Base-by-base conservation (phyloP, 2,329 filamentous ascomycete species). In the Penicillium vulpinum region DNA sequence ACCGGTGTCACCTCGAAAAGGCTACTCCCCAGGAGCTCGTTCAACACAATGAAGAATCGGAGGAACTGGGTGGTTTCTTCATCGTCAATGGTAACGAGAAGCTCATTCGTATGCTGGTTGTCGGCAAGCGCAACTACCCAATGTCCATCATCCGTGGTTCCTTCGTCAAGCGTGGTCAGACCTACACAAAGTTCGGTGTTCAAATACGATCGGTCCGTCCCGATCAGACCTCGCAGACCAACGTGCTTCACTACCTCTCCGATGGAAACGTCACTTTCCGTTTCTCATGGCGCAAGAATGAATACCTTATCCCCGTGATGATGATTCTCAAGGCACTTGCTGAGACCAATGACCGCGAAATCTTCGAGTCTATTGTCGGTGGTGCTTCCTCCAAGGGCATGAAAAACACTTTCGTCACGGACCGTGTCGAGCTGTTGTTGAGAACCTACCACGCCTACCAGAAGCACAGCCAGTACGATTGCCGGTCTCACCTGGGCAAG, bases 31-130 rank as follows among this genome's bases (percentile, higher is more conserved):
- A 88, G 11, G 83, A 89, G 68, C 83, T 99, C 16, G 91, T 97
- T 29, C 83, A 89, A 62, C 86, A 86, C 59, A 96, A 97, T 73
- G 94, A 99, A 77, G 94, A 99, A 75, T 90, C 92, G 0, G 94
- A 99, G 75, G 94, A 99, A 75, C 78, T 97, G 31, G 94, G 94
- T 36, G 94, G 94, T 43, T 99, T 97, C 75, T 99, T 97, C 71
- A 87, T 99, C 68, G 90, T 99, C 69, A 99, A 99, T 73, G 94
- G 94, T 63, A 96, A 92, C 70, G 94, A 99, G 75, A 97, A 97
- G 79, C 85, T 97, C 56, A 92, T 97, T 67, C 91, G 94, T 71
- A 87, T 97, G 80, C 82, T 99, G 61, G 88, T 96, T 62, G 85
- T 97, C 60, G 91, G 92, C 72, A 86, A 91, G 75, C 85, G 94